phyloP scores from a whole-genome alignment of 768 basidiomycete species.

The Cubamyces sp. region DNA sequence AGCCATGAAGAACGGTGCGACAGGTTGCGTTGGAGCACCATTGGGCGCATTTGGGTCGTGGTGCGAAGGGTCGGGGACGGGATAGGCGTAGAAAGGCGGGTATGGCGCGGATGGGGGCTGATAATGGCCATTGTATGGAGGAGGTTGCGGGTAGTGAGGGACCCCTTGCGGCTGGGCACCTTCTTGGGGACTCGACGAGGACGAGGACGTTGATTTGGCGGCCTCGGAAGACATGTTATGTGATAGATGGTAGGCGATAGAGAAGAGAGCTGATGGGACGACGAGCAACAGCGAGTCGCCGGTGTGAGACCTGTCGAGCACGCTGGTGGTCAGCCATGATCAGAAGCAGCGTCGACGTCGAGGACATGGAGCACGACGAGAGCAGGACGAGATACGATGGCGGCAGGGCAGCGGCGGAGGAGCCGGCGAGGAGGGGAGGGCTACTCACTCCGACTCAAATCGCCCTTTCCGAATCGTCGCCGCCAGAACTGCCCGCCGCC shows the following conservation, averaged over 20 bases:
- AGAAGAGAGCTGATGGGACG: not conserved
- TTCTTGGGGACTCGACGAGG: slow-evolving; percentile 22
- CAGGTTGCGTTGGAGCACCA: slow-evolving; percentile 33
- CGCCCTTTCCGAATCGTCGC: slow-evolving; percentile 36
- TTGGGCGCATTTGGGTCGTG: slow-evolving; percentile 39
- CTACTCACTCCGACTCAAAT: slow-evolving; percentile 39
- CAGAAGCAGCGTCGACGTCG: not conserved
- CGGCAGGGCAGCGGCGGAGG: slow-evolving; percentile 28
- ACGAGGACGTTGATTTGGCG: slow-evolving; percentile 25
- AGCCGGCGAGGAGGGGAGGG: slow-evolving; percentile 25
- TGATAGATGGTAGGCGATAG: not conserved
- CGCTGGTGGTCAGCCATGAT: slow-evolving; percentile 15
- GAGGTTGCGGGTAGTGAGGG: slow-evolving; percentile 27
- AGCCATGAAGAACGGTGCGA: slow-evolving; percentile 44
- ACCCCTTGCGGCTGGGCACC: slow-evolving; percentile 24
- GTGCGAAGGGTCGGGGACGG: slow-evolving; percentile 33
- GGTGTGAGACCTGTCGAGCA: slow-evolving; percentile 22
- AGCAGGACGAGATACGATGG: not conserved
- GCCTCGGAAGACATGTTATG: slow-evolving; percentile 30
- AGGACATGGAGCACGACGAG: slow-evolving; percentile 4
- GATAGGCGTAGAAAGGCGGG: slow-evolving; percentile 35
- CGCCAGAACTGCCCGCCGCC: slow-evolving; percentile 34
- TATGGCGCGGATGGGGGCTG: slow-evolving; percentile 28
- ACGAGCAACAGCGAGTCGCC: not conserved
- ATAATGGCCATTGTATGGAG: slow-evolving; percentile 33